Percentiles rank a stretch among this genome's conserved stretches.
Evolutionary conservation across 2,329 filamentous ascomycete genomes (phyloP).

Genomic region (Pseudogymnoascus destructans): DNA sequence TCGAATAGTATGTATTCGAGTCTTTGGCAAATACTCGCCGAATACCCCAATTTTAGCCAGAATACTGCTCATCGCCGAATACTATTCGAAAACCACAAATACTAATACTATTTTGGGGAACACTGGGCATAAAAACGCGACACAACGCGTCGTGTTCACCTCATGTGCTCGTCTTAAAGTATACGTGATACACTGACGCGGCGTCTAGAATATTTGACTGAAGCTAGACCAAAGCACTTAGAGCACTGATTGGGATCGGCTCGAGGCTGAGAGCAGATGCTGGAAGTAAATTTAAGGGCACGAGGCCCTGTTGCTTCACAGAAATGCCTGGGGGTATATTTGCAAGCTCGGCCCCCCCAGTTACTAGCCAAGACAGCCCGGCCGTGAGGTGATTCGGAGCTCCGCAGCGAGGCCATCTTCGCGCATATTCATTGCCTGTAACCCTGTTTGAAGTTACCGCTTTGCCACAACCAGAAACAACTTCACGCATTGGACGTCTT

Average conservation of each 20-base stretch:
- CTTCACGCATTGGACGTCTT: not conserved
- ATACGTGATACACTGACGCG: too few species aligned
- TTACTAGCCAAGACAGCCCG: not conserved
- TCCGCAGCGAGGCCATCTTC: not conserved
- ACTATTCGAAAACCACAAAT: too few species aligned
- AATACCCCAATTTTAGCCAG: too few species aligned
- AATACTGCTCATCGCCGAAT: too few species aligned
- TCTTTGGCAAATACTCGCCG: too few species aligned
- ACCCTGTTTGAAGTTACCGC: not conserved
- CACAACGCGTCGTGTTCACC: too few species aligned
- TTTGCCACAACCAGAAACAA: not conserved
- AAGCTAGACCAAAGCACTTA: too few species aligned
- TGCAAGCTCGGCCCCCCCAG: not conserved
- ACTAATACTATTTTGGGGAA: too few species aligned
- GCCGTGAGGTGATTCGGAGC: not conserved
- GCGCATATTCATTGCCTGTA: not conserved
- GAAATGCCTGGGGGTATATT: not conserved
- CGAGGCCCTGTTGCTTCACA: not conserved
- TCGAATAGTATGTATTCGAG: too few species aligned
- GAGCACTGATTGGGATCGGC: not conserved
- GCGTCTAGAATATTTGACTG: too few species aligned
- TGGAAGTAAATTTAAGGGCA: not conserved
- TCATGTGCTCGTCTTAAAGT: too few species aligned
- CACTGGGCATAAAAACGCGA: too few species aligned
- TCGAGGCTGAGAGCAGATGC: not conserved